Percentiles rank a stretch among this genome's conserved stretches.
Evolutionary conservation across 192 early-diverging fungal genomes (phyloP).

Genomic region (Gamsiella multidivaricata): DNA sequence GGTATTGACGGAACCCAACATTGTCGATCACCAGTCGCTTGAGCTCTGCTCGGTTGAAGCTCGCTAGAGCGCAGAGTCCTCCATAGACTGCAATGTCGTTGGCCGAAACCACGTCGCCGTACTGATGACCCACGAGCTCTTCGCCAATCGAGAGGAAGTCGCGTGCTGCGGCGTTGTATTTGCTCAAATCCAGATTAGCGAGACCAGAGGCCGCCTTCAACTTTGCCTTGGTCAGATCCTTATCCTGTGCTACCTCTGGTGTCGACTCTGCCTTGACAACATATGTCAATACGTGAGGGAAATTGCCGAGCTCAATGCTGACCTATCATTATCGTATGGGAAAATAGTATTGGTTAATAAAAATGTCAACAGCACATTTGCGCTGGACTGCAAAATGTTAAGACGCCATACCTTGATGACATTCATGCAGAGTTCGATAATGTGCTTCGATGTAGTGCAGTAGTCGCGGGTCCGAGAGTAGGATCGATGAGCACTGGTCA

Average conservation of each 20-base stretch:
- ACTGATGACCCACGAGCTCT: constrained; percentile 32
- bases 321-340: constrained; percentile 55
- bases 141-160: constrained; percentile 62
- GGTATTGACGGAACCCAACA: constrained; percentile 74
- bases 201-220: constrained; percentile 75
- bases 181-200: constrained; percentile 67
- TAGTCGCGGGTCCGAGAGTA: constrained; percentile 83
- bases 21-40: constrained; percentile 80
- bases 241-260: constrained; percentile 69
- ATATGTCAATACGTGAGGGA: constrained; percentile 74
- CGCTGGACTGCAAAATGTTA: not conserved
- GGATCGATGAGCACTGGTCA: constrained; percentile 71
- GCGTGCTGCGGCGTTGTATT: constrained; percentile 70
- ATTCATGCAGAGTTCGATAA: constrained; percentile 85
- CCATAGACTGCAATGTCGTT: constrained; percentile 88
- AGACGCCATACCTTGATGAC: constrained; percentile 71
- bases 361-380: not conserved
- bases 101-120: constrained; percentile 68
- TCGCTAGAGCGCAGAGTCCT: constrained; percentile 80
- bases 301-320: constrained; percentile 76
- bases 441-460: constrained; percentile 77
- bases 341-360: not conserved
- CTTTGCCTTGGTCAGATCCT: constrained; percentile 66
- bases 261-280: constrained; percentile 76
- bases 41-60: constrained; percentile 78